Base-by-base conservation (phyloP, 495 filamentous ascomycete species). In the Aspergillus sclerotioniger region DNA sequence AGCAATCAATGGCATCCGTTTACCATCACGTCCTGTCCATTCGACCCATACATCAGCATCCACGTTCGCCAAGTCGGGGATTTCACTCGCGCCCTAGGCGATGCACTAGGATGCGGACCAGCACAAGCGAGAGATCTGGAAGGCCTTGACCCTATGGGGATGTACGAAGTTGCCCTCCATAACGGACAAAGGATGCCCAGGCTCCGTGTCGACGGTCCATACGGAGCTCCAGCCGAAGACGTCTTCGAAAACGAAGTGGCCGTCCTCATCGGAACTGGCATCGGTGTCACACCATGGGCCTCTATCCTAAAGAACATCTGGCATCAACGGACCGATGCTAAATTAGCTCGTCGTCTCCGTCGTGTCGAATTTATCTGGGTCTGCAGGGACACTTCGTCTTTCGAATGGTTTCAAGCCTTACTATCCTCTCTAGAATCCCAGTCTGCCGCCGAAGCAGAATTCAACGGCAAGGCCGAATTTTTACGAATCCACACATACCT, bases 301-400 rank as follows among this genome's bases (percentile, higher is more conserved):
- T 86, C 90, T 12, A 98, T 98, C 62, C 81, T 99, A 45, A 99
- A 99, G 77, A 96, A 96, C 71, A 98, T 99, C 77, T 99, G 90
- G 90, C 92, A 99, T 67, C 80, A 93, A 59, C 90, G 94, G 37
- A 86, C 90, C 54, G 83, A 84, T 31, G 91, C 91, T 13, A 91
- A 96, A 71, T 88, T 90, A 28, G 91, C 92, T 0, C 85, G 83
- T 31, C 90, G 95, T 68, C 83, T 99, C 41, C 87, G 92, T 52
- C 87, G 94, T 71, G 92, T 99, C 16, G 94, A 99, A 71, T 98
- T 99, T 73, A 96, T 98, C 78, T 99, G 94, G 94, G 87, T 98
- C 54, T 98, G 95, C 82, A 95, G 88, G 70, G 93, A 98, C 65
- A 98, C 92, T 2, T 85, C 80, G 37, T 96, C 93, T 0, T 98